Evolutionary conservation across 371 early-diverging fungal genomes (phyloP).

Genomic region (Syncephalastrum sp.): DNA sequence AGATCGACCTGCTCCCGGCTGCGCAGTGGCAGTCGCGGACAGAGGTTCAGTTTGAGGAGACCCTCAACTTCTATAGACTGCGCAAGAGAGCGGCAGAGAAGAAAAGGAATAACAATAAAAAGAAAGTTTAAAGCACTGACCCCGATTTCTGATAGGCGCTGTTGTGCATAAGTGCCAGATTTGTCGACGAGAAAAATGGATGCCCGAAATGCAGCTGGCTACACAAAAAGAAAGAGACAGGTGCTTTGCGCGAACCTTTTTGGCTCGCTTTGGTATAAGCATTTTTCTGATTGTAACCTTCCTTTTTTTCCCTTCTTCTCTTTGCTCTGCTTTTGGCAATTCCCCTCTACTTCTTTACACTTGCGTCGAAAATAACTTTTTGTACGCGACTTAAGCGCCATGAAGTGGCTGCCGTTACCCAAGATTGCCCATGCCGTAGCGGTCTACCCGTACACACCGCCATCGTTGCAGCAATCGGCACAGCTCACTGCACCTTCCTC

Average conservation of each 20-base stretch:
- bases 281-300: background rate
- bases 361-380: conserved; percentile 5
- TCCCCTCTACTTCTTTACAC: conserved; percentile 1
- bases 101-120: conserved; percentile 1
- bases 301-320: background rate
- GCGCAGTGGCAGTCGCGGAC: conserved; percentile 44
- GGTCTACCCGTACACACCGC: conserved; percentile 51
- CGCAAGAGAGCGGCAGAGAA: conserved; percentile 12
- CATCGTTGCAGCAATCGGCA: conserved; percentile 15
- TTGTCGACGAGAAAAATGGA: too few relatives aligned
- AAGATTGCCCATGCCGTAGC: conserved; percentile 54
- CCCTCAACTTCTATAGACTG: conserved; percentile 43
- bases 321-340: conserved; percentile 5
- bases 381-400: conserved; percentile 11
- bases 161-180: too few relatives aligned
- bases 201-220: background rate
- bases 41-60: conserved; percentile 43
- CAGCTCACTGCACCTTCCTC: conserved; percentile 16
- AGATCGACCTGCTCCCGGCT: conserved; percentile 41
- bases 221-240: background rate
- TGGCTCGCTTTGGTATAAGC: conserved; percentile 1
- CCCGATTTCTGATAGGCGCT: background rate
- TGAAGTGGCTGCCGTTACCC: conserved; percentile 55
- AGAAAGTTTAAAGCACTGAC: too few relatives aligned
- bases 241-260: background rate